phyloP scores from a whole-genome alignment of 257 asterid species.

The Scutellaria baicalensis region DNA sequence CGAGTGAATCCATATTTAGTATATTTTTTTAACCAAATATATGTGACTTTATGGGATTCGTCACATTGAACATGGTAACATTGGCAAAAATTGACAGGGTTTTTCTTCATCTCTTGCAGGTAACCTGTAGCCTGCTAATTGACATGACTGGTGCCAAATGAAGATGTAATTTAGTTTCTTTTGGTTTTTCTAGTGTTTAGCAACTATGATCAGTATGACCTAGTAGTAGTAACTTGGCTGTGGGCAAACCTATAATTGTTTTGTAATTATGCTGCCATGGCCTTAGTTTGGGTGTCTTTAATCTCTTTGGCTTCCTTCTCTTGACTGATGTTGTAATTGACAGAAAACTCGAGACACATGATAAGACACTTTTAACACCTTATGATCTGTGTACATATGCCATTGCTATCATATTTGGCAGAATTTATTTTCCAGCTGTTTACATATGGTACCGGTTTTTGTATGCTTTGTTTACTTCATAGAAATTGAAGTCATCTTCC shows the following conservation, averaged over 20 bases:
- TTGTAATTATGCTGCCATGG: constrained; percentile 38
- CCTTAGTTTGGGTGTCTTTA: constrained; percentile 30
- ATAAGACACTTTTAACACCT: constrained; percentile 9
- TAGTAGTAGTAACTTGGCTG: constrained; percentile 11
- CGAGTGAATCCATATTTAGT: no score
- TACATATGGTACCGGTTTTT: not conserved
- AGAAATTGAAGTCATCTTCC: not conserved
- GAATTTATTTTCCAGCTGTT: not conserved
- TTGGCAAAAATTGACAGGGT: not conserved
- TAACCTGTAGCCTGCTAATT: constrained; percentile 26
- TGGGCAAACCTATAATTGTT: constrained; percentile 16
- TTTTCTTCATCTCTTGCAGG: constrained; percentile 27
- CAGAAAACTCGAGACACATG: constrained; percentile 1
- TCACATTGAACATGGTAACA: no score
- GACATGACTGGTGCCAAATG: constrained; percentile 28
- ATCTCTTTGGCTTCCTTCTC: not conserved
- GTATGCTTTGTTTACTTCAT: not conserved
- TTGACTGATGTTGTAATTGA: constrained; percentile 19
- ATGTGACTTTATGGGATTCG: no score
- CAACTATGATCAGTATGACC: constrained; percentile 3
- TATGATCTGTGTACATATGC: constrained; percentile 14
- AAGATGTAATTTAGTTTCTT: constrained; percentile 20
- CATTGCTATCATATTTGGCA: not conserved
- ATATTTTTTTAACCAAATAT: no score
- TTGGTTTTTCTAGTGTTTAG: constrained; percentile 21